phyloP scores from a whole-genome alignment of 108 stramenopile genomes.

The Cyclostephanos invisitatus region DNA sequence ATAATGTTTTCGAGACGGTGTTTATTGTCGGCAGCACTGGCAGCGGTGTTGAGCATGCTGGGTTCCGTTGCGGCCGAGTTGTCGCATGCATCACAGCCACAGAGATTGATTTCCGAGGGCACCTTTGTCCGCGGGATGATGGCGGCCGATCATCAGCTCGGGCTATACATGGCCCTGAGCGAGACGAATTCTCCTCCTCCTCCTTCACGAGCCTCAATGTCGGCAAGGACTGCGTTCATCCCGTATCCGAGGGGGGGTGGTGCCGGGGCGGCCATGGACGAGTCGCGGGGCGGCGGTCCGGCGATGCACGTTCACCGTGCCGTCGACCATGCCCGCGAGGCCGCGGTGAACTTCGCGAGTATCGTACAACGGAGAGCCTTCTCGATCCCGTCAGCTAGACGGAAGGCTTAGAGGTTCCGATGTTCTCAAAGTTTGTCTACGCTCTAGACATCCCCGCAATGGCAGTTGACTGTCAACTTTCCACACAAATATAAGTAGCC shows the following conservation, averaged over 20 bases:
- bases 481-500: too few relatives aligned
- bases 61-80: background rate
- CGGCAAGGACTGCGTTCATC: background rate
- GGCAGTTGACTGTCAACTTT: too few relatives aligned
- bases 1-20: background rate
- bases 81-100: slow-evolving; percentile 5
- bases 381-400: background rate
- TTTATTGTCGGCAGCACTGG: background rate
- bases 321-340: slow-evolving; percentile 15
- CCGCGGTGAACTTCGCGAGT: slow-evolving; percentile 18
- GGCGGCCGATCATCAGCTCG: slow-evolving; percentile 43
- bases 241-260: background rate
- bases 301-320: slow-evolving; percentile 4
- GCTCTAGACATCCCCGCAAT: too few relatives aligned
- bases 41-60: slow-evolving; percentile 5
- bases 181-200: slow-evolving; percentile 19
- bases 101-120: slow-evolving; percentile 16
- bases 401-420: background rate
- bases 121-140: slow-evolving; percentile 44
- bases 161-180: slow-evolving; percentile 33
- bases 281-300: background rate
- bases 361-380: slow-evolving; percentile 15
- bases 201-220: slow-evolving; percentile 1
- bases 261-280: background rate
- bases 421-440: too few relatives aligned